These are phyloP conservation scores for Cicer arietinum DNA, from an alignment of 306 rosid species.

Conservation along the genomic window DNA sequence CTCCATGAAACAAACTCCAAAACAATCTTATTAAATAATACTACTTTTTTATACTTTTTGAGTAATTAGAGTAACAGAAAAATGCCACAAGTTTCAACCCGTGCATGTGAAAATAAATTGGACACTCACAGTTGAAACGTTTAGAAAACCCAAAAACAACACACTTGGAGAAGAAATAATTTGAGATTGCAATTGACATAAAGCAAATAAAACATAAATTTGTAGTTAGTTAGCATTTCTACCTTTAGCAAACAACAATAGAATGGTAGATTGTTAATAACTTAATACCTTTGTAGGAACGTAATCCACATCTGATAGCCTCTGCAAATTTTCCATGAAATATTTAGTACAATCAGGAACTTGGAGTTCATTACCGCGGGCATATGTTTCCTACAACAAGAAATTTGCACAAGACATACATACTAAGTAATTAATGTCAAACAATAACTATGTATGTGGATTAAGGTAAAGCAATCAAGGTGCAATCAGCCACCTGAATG, in stretches of 20 bases:
- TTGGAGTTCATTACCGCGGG: conserved; percentile 91
- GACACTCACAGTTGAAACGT: conserved; percentile 2
- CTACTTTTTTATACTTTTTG: background rate
- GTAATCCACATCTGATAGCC: conserved; percentile 76
- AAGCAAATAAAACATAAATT: conserved; percentile 13
- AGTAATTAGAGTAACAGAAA: background rate
- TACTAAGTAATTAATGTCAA: conserved; percentile 18
- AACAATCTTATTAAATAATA: conserved; percentile 15
- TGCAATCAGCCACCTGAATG: conserved; percentile 75
- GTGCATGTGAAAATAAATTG: conserved; percentile 7
- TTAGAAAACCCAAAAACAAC: background rate
- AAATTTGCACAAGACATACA: conserved; percentile 25
- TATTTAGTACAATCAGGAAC: conserved; percentile 95
- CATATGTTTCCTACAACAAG: conserved; percentile 80
- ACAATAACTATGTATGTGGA: background rate
- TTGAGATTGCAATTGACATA: background rate
- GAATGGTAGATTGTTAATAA: conserved; percentile 46
- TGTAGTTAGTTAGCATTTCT: background rate
- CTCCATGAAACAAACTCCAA: background rate
- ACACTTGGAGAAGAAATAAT: conserved; percentile 18
- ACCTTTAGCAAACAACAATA: background rate
- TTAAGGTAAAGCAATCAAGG: conserved; percentile 31
- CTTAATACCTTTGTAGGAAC: conserved; percentile 95
- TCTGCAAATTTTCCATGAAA: conserved; percentile 91
- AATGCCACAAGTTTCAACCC: background rate